Percentiles rank a stretch among this genome's conserved stretches.
Evolutionary conservation across 495 filamentous ascomycete genomes (phyloP).

Genomic region (Aspergillus bridgeri): DNA sequence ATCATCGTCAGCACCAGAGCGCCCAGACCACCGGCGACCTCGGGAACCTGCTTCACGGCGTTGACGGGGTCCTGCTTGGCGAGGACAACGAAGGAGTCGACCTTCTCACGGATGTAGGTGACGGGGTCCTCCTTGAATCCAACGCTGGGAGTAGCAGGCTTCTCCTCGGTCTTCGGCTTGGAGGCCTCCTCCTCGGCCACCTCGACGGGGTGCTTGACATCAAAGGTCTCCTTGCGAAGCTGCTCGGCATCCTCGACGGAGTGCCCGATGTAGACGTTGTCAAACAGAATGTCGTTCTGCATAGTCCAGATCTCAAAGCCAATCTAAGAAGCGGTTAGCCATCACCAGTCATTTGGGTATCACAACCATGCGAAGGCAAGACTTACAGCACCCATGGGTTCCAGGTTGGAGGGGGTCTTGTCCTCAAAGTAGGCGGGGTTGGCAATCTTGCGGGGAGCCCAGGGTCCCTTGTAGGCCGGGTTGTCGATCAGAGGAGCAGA

Average conservation of each 20-base stretch:
- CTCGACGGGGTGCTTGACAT: constrained; percentile 86
- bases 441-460: constrained; percentile 91
- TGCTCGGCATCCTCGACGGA: constrained; percentile 89
- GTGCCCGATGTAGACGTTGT: constrained; percentile 99
- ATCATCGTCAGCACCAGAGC: constrained; percentile 66
- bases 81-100: constrained; percentile 81
- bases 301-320: constrained; percentile 99
- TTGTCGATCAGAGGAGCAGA: constrained; percentile 91
- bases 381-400: constrained; percentile 95
- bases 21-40: constrained; percentile 76
- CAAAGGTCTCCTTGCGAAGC: constrained; percentile 87
- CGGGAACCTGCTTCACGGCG: constrained; percentile 87
- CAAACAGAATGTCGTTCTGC: constrained; percentile 97
- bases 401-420: constrained; percentile 93
- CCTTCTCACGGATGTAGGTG: constrained; percentile 83
- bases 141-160: constrained; percentile 66
- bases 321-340: constrained; percentile 52
- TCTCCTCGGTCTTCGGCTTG: constrained; percentile 73
- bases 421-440: constrained; percentile 98
- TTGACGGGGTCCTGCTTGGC: constrained; percentile 83
- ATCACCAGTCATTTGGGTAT: not conserved
- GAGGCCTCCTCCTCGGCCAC: constrained; percentile 74
- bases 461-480: constrained; percentile 95
- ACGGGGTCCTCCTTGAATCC: constrained; percentile 93
- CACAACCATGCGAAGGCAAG: not conserved